Conservation (phyloP, 768 basidiomycete genomes). For the Suillus occidentalis region DNA sequence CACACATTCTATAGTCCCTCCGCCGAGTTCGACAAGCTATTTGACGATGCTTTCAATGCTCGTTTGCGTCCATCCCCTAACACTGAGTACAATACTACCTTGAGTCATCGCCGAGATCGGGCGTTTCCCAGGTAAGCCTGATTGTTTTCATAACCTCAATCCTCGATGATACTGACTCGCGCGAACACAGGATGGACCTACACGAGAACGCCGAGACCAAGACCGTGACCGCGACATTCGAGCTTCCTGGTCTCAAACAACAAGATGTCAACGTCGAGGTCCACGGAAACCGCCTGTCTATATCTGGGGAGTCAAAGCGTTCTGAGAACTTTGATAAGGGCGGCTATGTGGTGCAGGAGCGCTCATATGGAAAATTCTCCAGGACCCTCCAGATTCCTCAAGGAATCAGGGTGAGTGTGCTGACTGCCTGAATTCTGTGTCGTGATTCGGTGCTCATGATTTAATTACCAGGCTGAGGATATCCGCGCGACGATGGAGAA, state of each 20-base stretch:
- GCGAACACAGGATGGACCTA: not conserved
- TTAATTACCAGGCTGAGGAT: too few species aligned
- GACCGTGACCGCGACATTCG: not conserved
- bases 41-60: slow-evolving; percentile 36
- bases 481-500: too few species aligned
- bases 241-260: too few species aligned
- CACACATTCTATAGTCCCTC: slow-evolving; percentile 36
- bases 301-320: slow-evolving; percentile 37
- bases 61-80: slow-evolving; percentile 20
- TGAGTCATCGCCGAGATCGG: not conserved
- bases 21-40: slow-evolving; percentile 43
- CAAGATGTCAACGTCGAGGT: too few species aligned
- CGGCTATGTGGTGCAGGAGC: too few species aligned
- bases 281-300: slow-evolving; percentile 39
- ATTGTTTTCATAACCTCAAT: not conserved
- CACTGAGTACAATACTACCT: slow-evolving; percentile 15
- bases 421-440: too few species aligned
- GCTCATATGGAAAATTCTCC: too few species aligned
- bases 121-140: slow-evolving; percentile 29
- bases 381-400: too few species aligned
- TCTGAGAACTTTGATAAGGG: too few species aligned
- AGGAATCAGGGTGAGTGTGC: too few species aligned
- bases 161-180: not conserved
- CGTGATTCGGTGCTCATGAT: too few species aligned
- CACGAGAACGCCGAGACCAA: not conserved